Conservation (phyloP, 441 rosid species). For the Daphne laureola region DNA sequence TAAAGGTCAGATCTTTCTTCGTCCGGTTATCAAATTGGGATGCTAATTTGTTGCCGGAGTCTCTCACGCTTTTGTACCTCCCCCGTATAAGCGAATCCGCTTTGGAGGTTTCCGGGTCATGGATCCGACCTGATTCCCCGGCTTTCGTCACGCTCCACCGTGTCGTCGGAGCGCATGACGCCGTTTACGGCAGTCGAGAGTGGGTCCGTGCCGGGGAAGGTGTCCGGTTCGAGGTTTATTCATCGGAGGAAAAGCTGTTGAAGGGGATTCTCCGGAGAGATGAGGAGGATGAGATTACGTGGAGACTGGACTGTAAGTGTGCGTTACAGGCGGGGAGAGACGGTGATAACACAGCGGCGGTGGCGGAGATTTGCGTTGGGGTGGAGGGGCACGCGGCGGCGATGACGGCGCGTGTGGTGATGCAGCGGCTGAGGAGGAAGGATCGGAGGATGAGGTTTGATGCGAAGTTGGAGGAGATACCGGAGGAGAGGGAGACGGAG, state of each 20-base stretch:
- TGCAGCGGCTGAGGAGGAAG: conserved; percentile 23
- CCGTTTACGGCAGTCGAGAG: conserved; percentile 52
- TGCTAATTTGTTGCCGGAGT: conserved; percentile 35
- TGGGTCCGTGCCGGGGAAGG: conserved; percentile 44
- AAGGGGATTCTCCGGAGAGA: conserved; percentile 48
- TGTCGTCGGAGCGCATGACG: conserved; percentile 31
- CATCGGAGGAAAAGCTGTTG: conserved; percentile 47
- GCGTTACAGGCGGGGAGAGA: conserved; percentile 24
- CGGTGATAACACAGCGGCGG: neutral
- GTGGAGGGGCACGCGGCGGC: conserved; percentile 48
- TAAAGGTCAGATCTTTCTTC: conserved; percentile 52
- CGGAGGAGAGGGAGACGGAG: conserved; percentile 49
- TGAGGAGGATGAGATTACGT: conserved; percentile 24
- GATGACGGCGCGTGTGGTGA: conserved; percentile 33
- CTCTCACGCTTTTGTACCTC: conserved; percentile 63
- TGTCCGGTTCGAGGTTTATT: conserved; percentile 60
- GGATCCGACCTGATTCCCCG: conserved; percentile 41
- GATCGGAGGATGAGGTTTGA: conserved; percentile 18
- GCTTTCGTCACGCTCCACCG: conserved; percentile 61
- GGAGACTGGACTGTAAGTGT: conserved; percentile 55
- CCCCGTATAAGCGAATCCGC: conserved; percentile 43
- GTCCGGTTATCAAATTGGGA: conserved; percentile 34
- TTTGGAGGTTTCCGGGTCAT: conserved; percentile 46
- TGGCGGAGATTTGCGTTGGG: conserved; percentile 47
- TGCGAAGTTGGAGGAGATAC: conserved; percentile 51